These are phyloP conservation scores for Conringia planisiliqua DNA, from an alignment of 345 rosid species.

Conservation along the genomic window DNA sequence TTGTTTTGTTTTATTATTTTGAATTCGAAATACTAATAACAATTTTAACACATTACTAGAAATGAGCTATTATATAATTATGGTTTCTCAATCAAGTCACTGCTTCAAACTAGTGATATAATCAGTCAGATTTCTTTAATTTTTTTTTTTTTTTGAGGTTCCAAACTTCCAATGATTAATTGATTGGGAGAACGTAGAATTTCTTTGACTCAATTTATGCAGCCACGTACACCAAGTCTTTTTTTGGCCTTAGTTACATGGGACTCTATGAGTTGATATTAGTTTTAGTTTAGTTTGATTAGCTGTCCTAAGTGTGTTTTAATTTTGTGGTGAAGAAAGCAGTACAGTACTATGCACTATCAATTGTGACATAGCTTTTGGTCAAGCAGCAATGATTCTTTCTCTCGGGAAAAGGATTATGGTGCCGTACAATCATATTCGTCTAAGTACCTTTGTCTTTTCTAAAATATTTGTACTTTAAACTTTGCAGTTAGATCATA, in stretches of 20 bases:
- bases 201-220: no score
- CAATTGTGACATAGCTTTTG: constrained; percentile 79
- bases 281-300: no score
- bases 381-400: constrained; percentile 95
- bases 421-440: constrained; percentile 70
- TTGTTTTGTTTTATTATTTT: no score
- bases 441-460: constrained; percentile 50
- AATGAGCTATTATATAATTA: no score
- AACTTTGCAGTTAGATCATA: not conserved
- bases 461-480: not conserved
- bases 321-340: no score
- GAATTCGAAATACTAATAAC: no score
- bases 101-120: not conserved
- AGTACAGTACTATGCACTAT: constrained; percentile 44
- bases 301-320: no score
- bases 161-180: not conserved
- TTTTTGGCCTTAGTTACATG: no score
- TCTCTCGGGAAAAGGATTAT: constrained; percentile 70
- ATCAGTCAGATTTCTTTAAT: not conserved
- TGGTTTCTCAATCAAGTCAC: not conserved
- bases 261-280: no score
- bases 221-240: no score
- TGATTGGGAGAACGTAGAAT: not conserved
- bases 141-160: not conserved
- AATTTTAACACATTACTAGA: no score